phyloP scores from a whole-genome alignment of 106 monocot genomes.

The Dendrobium officinale region DNA sequence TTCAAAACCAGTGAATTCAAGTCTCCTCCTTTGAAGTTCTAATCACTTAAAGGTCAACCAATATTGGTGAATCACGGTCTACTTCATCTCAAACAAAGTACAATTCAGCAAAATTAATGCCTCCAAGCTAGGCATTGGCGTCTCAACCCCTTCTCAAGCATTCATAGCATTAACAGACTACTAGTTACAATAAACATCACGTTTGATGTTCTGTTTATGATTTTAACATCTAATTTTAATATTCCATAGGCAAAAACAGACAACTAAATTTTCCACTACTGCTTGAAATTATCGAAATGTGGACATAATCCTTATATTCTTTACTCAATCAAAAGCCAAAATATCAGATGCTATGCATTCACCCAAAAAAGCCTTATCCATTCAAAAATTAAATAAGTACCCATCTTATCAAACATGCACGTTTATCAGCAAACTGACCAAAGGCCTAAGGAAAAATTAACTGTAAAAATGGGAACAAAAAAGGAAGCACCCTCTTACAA shows the following conservation, averaged over 20 bases:
- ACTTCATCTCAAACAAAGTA: too few species aligned
- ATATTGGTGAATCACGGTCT: too few species aligned
- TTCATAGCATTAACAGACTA: not conserved
- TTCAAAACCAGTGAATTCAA: too few species aligned
- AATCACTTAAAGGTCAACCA: too few species aligned
- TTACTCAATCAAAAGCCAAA: constrained; percentile 1
- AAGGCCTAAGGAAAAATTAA: not conserved
- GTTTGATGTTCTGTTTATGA: not conserved
- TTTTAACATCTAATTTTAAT: not conserved
- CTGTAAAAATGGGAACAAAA: not conserved
- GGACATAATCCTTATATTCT: not conserved
- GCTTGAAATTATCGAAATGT: not conserved
- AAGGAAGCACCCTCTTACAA: constrained; percentile 40
- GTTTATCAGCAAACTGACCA: not conserved
- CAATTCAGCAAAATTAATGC: too few species aligned
- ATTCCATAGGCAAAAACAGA: not conserved
- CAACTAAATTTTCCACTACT: not conserved
- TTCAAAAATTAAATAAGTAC: not conserved
- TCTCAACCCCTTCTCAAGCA: too few species aligned
- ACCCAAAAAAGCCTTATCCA: not conserved
- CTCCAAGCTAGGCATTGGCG: too few species aligned
- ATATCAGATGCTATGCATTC: not conserved
- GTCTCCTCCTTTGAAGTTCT: too few species aligned
- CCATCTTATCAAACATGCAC: not conserved
- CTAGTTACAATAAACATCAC: not conserved